Evolutionary conservation across 208 protist species (phyloP).

Genomic region (Trypanosoma caninum): DNA sequence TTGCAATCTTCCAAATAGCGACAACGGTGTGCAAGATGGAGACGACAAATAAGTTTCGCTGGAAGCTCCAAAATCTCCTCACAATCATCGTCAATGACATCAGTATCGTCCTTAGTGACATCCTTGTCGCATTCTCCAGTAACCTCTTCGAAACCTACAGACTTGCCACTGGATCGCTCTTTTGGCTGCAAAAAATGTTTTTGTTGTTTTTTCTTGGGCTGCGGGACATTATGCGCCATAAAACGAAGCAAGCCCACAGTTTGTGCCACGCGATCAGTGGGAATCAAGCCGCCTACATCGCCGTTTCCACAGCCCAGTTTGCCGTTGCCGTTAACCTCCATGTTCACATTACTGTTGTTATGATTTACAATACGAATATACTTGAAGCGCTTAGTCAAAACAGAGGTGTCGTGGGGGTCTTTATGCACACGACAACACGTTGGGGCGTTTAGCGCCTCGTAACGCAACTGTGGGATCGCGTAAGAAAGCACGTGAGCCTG

Average conservation of each 20-base stretch:
- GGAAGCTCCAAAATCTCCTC: constrained; percentile 64
- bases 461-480: constrained; percentile 73
- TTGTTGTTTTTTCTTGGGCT: constrained; percentile 21
- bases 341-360: constrained; percentile 27
- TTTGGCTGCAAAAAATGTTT: neutral
- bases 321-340: neutral
- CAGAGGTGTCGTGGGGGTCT: constrained; percentile 75
- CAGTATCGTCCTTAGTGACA: constrained; percentile 1
- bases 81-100: constrained; percentile 12
- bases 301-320: too few relatives aligned
- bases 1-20: constrained; percentile 91
- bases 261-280: constrained; percentile 65
- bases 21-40: constrained; percentile 85
- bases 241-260: constrained; percentile 83
- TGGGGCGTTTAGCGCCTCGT: constrained; percentile 80
- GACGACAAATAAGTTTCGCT: constrained; percentile 81
- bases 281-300: constrained; percentile 45
- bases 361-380: constrained; percentile 60
- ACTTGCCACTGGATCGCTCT: neutral
- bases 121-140: neutral
- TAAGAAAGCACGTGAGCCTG: constrained; percentile 78
- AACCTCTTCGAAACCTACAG: neutral
- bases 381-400: constrained; percentile 60
- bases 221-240: constrained; percentile 64
- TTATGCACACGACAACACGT: constrained; percentile 82